phyloP scores from a whole-genome alignment of 225 moss, liverwort and hornwort genomes.

The Marchantia paleacea region DNA sequence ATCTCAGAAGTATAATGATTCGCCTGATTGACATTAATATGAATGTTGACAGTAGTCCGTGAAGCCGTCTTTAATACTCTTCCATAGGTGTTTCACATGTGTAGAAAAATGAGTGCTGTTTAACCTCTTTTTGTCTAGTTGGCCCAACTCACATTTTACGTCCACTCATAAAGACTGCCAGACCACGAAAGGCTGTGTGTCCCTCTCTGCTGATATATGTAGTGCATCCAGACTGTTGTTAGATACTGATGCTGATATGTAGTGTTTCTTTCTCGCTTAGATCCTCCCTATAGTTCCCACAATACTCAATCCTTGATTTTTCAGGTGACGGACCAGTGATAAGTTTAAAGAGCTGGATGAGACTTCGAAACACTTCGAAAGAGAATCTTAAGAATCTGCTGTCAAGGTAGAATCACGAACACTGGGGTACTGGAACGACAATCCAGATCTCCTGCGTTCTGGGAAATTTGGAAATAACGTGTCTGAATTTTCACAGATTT shows the following conservation, averaged over 20 bases:
- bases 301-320: neutral
- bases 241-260: neutral
- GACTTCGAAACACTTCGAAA: slow-evolving; percentile 1
- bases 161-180: neutral
- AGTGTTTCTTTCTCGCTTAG: neutral
- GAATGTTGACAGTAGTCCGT: neutral
- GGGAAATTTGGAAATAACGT: neutral
- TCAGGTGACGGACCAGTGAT: slow-evolving; percentile 3
- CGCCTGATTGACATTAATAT: too few relatives aligned
- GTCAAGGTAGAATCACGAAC: neutral
- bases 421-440: neutral
- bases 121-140: too few relatives aligned
- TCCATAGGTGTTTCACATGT: too few relatives aligned
- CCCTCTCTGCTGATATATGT: neutral
- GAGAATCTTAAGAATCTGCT: neutral
- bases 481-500: too few relatives aligned
- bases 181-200: neutral
- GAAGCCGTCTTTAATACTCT: neutral
- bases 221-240: neutral
- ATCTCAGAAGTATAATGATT: too few relatives aligned
- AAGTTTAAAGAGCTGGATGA: slow-evolving; percentile 2
- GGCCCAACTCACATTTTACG: too few relatives aligned
- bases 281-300: neutral
- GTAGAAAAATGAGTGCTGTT: too few relatives aligned
- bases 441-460: neutral